A percentile compares a stretch with the other conserved stretches of the same genome.
These are phyloP conservation scores for Dictyostelium purpureum DNA, from an alignment of 78 protist genomes.

Conservation along the genomic window DNA sequence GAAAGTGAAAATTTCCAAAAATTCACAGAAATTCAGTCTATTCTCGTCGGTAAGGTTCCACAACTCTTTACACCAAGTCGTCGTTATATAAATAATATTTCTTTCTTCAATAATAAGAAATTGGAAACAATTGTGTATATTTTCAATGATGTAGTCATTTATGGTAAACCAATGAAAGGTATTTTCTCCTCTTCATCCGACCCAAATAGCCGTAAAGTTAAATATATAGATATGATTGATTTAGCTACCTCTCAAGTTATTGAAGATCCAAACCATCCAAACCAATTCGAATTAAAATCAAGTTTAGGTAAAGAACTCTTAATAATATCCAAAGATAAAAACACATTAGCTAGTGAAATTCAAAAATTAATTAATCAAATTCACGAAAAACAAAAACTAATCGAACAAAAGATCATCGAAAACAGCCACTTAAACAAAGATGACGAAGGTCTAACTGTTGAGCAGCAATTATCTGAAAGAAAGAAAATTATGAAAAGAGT, in stretches of 20 bases:
- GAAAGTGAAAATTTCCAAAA: slow-evolving; percentile 51
- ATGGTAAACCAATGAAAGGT: slow-evolving; percentile 39
- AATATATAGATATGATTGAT: slow-evolving; percentile 36
- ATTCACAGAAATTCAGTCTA: slow-evolving; percentile 26
- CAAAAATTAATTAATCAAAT: neutral
- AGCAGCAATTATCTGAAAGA: slow-evolving; percentile 18
- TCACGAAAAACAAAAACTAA: slow-evolving; percentile 13
- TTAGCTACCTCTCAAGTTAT: neutral
- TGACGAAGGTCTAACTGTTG: neutral
- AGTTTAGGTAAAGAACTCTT: neutral
- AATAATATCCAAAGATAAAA: neutral
- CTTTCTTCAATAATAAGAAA: neutral
- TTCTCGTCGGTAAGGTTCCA: slow-evolving; percentile 41
- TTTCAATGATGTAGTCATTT: slow-evolving; percentile 45
- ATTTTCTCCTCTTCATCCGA: neutral
- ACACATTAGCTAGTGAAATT: neutral
- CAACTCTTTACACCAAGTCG: slow-evolving; percentile 26
- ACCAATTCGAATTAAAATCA: neutral
- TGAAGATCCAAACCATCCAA: neutral
- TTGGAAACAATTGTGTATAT: slow-evolving; percentile 13
- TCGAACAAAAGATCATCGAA: slow-evolving; percentile 5
- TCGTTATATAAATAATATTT: slow-evolving; percentile 9
- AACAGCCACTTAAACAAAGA: neutral
- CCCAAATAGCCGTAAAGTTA: slow-evolving; percentile 1
- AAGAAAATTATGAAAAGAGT: neutral